phyloP scores from a whole-genome alignment of 73 alveolate species.

The Loxodes magnus region DNA sequence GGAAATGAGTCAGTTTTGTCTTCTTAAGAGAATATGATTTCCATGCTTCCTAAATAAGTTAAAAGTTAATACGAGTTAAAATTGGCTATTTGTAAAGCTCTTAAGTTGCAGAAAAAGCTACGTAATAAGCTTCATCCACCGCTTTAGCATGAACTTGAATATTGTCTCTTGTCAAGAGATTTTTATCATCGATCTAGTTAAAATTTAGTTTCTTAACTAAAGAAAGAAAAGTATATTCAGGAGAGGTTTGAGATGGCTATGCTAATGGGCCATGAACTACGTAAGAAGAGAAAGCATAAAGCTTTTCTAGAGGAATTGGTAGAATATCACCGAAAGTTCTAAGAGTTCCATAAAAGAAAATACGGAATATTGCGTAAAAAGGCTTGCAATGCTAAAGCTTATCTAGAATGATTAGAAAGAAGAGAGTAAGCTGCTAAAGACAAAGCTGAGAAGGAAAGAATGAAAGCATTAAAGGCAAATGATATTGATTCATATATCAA shows the following conservation, averaged over 20 bases:
- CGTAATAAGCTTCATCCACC: too few relatives aligned
- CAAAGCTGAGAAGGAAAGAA: conserved; percentile 72
- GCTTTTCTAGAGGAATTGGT: conserved; percentile 74
- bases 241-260: conserved; percentile 66
- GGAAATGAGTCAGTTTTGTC: too few relatives aligned
- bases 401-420: conserved; percentile 69
- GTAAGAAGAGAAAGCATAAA: conserved; percentile 82
- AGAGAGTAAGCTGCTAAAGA: conserved; percentile 52
- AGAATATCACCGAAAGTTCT: conserved; percentile 63
- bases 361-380: conserved; percentile 58
- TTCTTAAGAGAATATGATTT: too few relatives aligned
- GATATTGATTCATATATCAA: conserved; percentile 81
- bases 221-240: too few relatives aligned
- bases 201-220: too few relatives aligned
- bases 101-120: too few relatives aligned
- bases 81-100: too few relatives aligned
- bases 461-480: conserved; percentile 77
- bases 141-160: too few relatives aligned
- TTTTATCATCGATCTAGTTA: too few relatives aligned
- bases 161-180: too few relatives aligned
- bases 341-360: conserved; percentile 83
- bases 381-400: conserved; percentile 60
- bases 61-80: too few relatives aligned
- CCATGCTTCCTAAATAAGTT: too few relatives aligned
- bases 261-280: conserved; percentile 63